Evolutionary conservation across 78 protist species (phyloP), one percentile per base, ranked within the genome.

Genomic region (Capsaspora owczarzaki): DNA sequence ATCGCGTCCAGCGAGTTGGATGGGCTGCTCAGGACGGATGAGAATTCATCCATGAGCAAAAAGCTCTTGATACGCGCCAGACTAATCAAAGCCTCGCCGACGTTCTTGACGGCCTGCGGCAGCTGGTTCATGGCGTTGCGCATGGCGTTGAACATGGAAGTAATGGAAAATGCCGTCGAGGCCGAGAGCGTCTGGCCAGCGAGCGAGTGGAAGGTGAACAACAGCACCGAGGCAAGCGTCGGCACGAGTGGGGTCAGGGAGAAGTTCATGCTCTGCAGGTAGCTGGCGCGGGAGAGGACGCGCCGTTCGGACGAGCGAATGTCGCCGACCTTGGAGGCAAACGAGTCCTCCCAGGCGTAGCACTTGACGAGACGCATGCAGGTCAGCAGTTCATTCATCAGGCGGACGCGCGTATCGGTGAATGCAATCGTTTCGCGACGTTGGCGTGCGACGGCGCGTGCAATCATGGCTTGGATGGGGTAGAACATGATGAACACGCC

Each of bases 41-140:
- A n/a, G 20, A 20, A n/a, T 40, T 77, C 81, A 10, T 61, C 72
- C 49, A 23, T 6, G 14, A 78, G 23, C 29, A 93, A 74, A 82
- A 83, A 89, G 19, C 41, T 47, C 70, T 60, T 68, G 37, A 93
- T 49, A 43, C 96, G 90, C 14, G 27, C 25, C 78, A 88, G 63
- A 20, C 91, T 89, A 38, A 93, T 90, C 0, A 19, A 37, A 25
- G 87, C 90, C 46, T 90, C 90, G 80, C 80, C 81, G 14, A 88
- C 38, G 42, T 44, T 43, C 16, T 69, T 71, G 61, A 88, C 71
- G 22, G 84, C 87, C 8, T 14, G 29, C 49, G 96, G 96, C 19
- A 93, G 49, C 84, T 86, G 79, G 53, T 60, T 78, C 44, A 94
- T 61, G n/a, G 97, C 95, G 79, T 88, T 83, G n/a, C 89, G 89